Base-by-base conservation (phyloP, 2,329 filamentous ascomycete species). In the Fusarium aywerte region DNA sequence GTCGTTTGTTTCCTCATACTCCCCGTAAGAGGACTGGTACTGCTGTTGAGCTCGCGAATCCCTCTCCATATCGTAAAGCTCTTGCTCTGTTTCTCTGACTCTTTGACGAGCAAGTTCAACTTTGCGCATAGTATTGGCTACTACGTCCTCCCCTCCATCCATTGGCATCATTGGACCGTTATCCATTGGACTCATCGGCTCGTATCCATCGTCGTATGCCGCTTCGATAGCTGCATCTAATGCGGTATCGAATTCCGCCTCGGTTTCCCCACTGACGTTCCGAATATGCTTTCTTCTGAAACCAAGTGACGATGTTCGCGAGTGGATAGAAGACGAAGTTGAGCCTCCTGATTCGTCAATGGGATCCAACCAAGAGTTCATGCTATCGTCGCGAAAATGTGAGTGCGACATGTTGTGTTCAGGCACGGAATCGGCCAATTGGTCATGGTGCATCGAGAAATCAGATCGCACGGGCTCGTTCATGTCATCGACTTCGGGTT, bases 161-260 rank as follows among this genome's bases (percentile, higher is more conserved):
- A 33, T 79, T 74, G 23, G 77, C 75, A 43, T 79, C 74, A 57
- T 67, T 29, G 9, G 50, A 13, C 61, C 67, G n/a, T 75, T 69
- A n/a, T 83, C 78, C 23, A 81, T 80, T 8, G 83, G 78, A 18
- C 84, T 83, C 76, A 86, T 88, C 5, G 91, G 91, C 74, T 97
- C 93, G 66, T 93, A 92, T 1, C 92, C 92, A 65, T 97, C 93
- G 76, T 97, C 91, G 76, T 98, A 99, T 7, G 95, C 96, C 49
- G 95, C 95, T 78, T 98, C 96, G 10, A 98, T 94, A 15, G 96
- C 96, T 23, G 94, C 95, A 79, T 98, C 95, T 40, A 98, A 84
- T 5, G 96, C 96, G 10, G 93, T 93, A 78, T 97, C 94, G 69
- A 98, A 97, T 74, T 97, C 94, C 8, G 92, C 90, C 76, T 97